A percentile compares a stretch with the other conserved stretches of the same genome.
phyloP scores from a whole-genome alignment of 352 stramenopile genomes.

The Pythium periplocum region DNA sequence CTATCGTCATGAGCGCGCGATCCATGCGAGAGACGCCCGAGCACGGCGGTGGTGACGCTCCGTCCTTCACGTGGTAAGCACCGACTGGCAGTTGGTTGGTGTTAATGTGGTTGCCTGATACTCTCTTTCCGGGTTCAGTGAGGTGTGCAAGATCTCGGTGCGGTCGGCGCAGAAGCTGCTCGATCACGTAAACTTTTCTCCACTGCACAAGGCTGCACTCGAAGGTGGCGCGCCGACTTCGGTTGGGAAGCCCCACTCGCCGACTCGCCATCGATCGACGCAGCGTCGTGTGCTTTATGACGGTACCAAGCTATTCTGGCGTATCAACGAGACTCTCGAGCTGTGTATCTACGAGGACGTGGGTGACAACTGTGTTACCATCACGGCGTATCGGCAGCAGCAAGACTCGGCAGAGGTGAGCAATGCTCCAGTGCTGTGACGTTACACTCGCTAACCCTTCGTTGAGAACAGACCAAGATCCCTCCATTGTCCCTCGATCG shows the following conservation, averaged over 20 bases:
- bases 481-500: conserved; percentile 53
- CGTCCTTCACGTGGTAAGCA: conserved; percentile 68
- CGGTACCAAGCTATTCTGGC: conserved; percentile 84
- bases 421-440: too few relatives aligned
- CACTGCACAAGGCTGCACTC: conserved; percentile 77
- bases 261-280: conserved; percentile 16
- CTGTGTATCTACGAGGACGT: conserved; percentile 80
- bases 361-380: conserved; percentile 56
- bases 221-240: conserved; percentile 27
- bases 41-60: conserved; percentile 19
- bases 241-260: conserved; percentile 12
- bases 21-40: conserved; percentile 11
- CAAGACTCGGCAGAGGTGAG: conserved; percentile 21
- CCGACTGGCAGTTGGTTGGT: background rate
- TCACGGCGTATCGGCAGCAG: conserved; percentile 54
- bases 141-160: conserved; percentile 87
- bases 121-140: conserved; percentile 25
- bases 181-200: conserved; percentile 86
- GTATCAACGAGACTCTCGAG: conserved; percentile 83
- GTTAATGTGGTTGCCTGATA: background rate
- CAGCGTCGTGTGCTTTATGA: conserved; percentile 74
- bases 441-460: too few relatives aligned
- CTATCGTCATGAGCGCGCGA: conserved; percentile 9
- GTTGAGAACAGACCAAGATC: conserved; percentile 25
- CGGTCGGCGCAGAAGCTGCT: conserved; percentile 83